Conservation (phyloP, 1,139 yeast genomes). For the Taphrina deformans region DNA sequence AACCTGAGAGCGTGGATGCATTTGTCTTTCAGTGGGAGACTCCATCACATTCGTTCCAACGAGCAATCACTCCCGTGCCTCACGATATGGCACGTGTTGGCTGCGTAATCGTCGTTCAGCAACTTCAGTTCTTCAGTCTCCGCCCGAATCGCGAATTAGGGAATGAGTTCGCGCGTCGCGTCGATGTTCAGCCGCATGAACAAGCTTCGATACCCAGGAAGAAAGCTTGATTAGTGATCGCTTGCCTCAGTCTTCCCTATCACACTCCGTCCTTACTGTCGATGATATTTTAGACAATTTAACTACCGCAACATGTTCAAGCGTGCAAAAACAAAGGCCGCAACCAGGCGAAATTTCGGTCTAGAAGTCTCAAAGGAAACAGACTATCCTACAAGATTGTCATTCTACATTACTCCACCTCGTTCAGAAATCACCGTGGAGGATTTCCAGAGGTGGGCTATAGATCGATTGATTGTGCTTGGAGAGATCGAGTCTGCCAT, state of each 20-base stretch:
- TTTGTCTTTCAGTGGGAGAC: too few relatives aligned
- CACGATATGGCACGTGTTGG: neutral
- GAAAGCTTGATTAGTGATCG: too few relatives aligned
- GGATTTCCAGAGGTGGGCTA: constrained; percentile 93
- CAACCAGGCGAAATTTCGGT: constrained; percentile 59
- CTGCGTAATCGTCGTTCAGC: neutral
- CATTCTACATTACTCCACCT: constrained; percentile 76
- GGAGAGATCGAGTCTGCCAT: constrained; percentile 78
- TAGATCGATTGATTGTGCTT: constrained; percentile 79
- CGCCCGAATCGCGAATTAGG: neutral
- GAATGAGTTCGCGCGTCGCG: neutral
- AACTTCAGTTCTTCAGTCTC: too few relatives aligned
- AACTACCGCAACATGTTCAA: constrained; percentile 16
- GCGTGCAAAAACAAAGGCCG: constrained; percentile 48
- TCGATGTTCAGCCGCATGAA: too few relatives aligned
- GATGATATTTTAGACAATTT: too few relatives aligned
- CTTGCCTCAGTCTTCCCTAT: too few relatives aligned
- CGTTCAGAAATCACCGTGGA: constrained; percentile 81
- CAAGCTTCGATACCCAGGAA: too few relatives aligned
- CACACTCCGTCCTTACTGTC: too few relatives aligned
- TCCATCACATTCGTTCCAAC: too few relatives aligned
- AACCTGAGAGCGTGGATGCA: neutral
- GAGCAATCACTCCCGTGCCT: neutral
- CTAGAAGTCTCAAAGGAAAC: constrained; percentile 43
- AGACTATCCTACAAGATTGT: constrained; percentile 56